These are phyloP conservation scores for Polymyxa betae DNA, from an alignment of 208 protist genomes.

Conservation along the genomic window DNA sequence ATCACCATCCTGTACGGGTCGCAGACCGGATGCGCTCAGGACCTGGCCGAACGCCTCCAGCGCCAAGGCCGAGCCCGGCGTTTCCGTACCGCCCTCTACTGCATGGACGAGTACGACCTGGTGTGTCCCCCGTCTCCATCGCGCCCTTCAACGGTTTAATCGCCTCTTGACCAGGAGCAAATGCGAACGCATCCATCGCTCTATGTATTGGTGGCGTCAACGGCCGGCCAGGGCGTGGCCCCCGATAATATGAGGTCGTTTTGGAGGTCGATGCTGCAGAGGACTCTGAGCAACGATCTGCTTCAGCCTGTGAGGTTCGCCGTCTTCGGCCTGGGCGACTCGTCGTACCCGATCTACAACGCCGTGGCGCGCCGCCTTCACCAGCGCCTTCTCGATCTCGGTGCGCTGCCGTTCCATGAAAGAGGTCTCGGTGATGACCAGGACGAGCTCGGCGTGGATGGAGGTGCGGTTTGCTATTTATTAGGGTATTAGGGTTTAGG, in stretches of 20 bases:
- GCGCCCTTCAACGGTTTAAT: too few relatives aligned
- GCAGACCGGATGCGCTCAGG: constrained; percentile 53
- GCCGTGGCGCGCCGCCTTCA: constrained; percentile 55
- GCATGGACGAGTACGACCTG: constrained; percentile 43
- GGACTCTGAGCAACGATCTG: constrained; percentile 3
- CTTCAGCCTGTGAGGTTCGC: constrained; percentile 45
- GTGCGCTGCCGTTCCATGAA: constrained; percentile 56
- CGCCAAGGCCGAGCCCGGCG: background rate
- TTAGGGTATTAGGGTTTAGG: too few relatives aligned
- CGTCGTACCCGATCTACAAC: constrained; percentile 62
- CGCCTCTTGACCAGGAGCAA: too few relatives aligned
- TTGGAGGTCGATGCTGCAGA: constrained; percentile 52
- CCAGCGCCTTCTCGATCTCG: constrained; percentile 60
- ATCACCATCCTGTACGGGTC: constrained; percentile 55
- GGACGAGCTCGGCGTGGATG: constrained; percentile 60
- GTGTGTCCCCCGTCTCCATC: background rate
- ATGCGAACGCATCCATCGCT: background rate
- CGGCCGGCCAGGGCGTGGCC: constrained; percentile 59
- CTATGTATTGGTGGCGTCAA: constrained; percentile 51
- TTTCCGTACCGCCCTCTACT: background rate
- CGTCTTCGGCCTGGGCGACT: constrained; percentile 62
- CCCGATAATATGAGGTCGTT: constrained; percentile 60
- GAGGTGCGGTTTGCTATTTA: background rate
- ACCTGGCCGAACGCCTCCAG: constrained; percentile 25
- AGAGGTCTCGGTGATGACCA: constrained; percentile 63